Evolutionary conservation across 768 basidiomycete genomes (phyloP).

Genomic region (Amanita fuliginea): DNA sequence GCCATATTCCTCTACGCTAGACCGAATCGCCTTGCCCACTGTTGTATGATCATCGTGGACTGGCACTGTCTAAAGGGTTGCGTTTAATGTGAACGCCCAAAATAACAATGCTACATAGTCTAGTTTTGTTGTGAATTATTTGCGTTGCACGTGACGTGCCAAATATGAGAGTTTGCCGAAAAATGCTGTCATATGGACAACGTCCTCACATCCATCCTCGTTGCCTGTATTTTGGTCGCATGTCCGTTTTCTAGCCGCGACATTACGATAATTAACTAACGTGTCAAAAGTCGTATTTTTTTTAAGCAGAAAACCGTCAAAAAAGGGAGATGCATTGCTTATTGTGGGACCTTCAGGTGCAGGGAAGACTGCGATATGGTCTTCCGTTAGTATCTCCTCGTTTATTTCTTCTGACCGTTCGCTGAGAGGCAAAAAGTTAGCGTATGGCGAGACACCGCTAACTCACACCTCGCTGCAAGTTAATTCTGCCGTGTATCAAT

Average conservation of each 20-base stretch:
- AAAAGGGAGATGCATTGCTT: slow-evolving; percentile 51
- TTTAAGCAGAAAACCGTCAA: slow-evolving; percentile 30
- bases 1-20: slow-evolving; percentile 48
- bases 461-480: slow-evolving; percentile 74
- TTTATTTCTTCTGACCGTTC: neutral
- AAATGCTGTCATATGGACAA: neutral
- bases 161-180: neutral
- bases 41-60: slow-evolving; percentile 27
- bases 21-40: slow-evolving; percentile 59
- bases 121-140: neutral
- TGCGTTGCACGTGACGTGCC: neutral
- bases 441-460: slow-evolving; percentile 49
- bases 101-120: neutral
- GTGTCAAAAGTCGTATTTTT: slow-evolving; percentile 29
- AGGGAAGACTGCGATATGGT: slow-evolving; percentile 74
- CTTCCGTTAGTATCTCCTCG: slow-evolving; percentile 37
- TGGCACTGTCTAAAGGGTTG: slow-evolving; percentile 71
- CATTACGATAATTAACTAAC: neutral
- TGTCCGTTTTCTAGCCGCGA: slow-evolving; percentile 2
- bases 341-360: slow-evolving; percentile 68
- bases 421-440: slow-evolving; percentile 34
- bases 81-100: slow-evolving; percentile 19
- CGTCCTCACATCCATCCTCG: slow-evolving; percentile 28
- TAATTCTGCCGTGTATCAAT: slow-evolving; percentile 39
- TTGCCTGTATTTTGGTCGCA: slow-evolving; percentile 27